Conservation (phyloP, 371 early-diverging fungal species). For the Chytridium lagenaria region DNA sequence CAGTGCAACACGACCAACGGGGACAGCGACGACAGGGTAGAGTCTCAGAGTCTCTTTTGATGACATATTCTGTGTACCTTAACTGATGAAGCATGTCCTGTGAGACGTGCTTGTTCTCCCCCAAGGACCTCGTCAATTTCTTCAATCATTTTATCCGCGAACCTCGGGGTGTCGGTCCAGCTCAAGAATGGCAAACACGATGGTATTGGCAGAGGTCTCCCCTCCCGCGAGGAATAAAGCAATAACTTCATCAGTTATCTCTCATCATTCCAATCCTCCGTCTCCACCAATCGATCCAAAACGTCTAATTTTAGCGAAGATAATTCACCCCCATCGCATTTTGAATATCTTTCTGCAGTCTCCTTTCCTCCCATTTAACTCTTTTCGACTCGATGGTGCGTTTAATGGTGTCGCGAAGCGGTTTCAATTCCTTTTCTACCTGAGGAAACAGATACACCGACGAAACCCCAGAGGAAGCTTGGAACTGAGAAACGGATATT, state of each 20-base stretch:
- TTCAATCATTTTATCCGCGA: constrained; percentile 55
- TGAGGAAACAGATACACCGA: background rate
- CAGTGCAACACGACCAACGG: background rate
- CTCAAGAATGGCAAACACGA: constrained; percentile 53
- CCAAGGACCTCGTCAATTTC: constrained; percentile 60
- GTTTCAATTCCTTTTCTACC: background rate
- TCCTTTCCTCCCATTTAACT: background rate
- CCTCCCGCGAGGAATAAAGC: constrained; percentile 59
- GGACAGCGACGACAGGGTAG: constrained; percentile 35
- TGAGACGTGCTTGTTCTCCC: constrained; percentile 50
- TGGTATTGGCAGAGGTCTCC: constrained; percentile 61
- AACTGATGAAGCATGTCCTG: constrained; percentile 47
- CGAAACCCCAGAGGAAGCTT: background rate
- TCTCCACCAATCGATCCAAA: constrained; percentile 13
- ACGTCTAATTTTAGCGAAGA: constrained; percentile 6
- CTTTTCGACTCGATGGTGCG: background rate
- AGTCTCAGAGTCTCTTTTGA: constrained; percentile 50
- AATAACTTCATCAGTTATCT: constrained; percentile 27
- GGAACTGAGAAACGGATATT: constrained; percentile 7
- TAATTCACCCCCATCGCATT: background rate
- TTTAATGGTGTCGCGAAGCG: constrained; percentile 7
- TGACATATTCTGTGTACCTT: constrained; percentile 52
- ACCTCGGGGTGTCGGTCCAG: constrained; percentile 58
- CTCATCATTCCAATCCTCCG: constrained; percentile 24
- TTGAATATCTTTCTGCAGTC: background rate